phyloP scores from a whole-genome alignment of 805 yeast species.

The Metschnikowia continentalis region DNA sequence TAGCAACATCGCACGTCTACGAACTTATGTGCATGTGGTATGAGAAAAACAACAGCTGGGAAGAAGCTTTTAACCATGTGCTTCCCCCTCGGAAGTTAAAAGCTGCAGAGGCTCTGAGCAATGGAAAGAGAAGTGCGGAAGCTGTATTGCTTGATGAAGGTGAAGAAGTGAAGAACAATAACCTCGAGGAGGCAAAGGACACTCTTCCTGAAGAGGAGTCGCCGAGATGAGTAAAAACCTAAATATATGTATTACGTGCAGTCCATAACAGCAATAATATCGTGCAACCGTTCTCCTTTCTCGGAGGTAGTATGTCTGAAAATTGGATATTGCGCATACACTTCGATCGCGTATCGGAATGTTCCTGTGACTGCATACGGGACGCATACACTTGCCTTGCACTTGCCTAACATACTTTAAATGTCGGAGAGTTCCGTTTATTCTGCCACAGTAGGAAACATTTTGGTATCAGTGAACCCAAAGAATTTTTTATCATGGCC shows the following conservation, averaged over 20 bases:
- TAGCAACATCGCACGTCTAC: conserved; percentile 94
- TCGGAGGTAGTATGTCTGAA: too few relatives aligned
- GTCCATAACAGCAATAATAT: neutral
- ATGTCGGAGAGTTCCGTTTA: neutral
- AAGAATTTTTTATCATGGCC: neutral
- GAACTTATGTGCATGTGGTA: conserved; percentile 80
- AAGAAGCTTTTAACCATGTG: conserved; percentile 76
- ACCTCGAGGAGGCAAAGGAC: too few relatives aligned
- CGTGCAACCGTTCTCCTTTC: neutral
- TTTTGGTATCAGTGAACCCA: too few relatives aligned
- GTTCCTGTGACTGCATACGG: neutral
- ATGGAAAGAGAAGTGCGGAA: neutral
- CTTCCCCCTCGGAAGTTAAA: conserved; percentile 71
- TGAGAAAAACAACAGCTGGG: conserved; percentile 73
- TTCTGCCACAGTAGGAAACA: neutral
- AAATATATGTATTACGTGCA: neutral
- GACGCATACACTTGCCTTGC: neutral
- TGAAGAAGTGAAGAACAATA: neutral
- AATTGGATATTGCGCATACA: neutral
- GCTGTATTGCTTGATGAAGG: neutral
- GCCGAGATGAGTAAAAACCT: neutral
- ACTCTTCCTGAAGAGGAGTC: neutral
- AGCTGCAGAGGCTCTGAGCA: conserved; percentile 2
- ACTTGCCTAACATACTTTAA: neutral
- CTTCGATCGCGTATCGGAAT: neutral